Base-by-base conservation (phyloP, 1,284 basidiomycete species). In the Erythrobasidium hasegawianum region DNA sequence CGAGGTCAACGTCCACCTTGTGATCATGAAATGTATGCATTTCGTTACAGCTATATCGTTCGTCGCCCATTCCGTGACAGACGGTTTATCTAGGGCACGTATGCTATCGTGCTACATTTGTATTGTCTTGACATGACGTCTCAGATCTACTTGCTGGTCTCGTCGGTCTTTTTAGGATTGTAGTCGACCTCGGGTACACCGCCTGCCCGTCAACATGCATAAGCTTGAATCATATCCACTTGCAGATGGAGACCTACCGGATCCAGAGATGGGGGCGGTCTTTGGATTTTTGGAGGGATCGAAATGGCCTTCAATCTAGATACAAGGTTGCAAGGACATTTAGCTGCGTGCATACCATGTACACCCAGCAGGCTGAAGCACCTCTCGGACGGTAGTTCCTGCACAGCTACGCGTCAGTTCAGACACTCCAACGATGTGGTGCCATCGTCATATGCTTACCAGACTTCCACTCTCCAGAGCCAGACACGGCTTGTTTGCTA, bases 311-410 rank as follows among this genome's bases (percentile, higher is more conserved):
- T 47, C 43, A 24, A 47, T 47, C 43, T 47, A 14, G n/a, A n/a
- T n/a, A n/a, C n/a, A n/a, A n/a, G n/a, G n/a, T n/a, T n/a, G n/a
- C n/a, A n/a, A n/a, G n/a, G n/a, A n/a, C n/a, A n/a, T n/a, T n/a
- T n/a, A n/a, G n/a, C n/a, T n/a, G n/a, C n/a, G n/a, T n/a, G n/a
- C n/a, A n/a, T n/a, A n/a, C n/a, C n/a, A n/a, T n/a, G n/a, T n/a
- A n/a, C n/a, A n/a, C n/a, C n/a, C n/a, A n/a, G n/a, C n/a, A n/a
- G n/a, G n/a, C n/a, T n/a, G n/a, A 33, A 33, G 33, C 33, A 47
- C 43, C 43, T 47, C 43, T n/a, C 43, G 43, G 14, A 47, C 43
- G 43, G 43, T 47, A 5, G 43, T 47, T 18, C 43, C 43, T 47
- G 14, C 40, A n/a, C 40, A 47, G n/a, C 7, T 7, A 47, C 8